These are phyloP conservation scores for Fusarium incarnatum DNA, from an alignment of 2,329 filamentous ascomycete species.

Conservation along the genomic window DNA sequence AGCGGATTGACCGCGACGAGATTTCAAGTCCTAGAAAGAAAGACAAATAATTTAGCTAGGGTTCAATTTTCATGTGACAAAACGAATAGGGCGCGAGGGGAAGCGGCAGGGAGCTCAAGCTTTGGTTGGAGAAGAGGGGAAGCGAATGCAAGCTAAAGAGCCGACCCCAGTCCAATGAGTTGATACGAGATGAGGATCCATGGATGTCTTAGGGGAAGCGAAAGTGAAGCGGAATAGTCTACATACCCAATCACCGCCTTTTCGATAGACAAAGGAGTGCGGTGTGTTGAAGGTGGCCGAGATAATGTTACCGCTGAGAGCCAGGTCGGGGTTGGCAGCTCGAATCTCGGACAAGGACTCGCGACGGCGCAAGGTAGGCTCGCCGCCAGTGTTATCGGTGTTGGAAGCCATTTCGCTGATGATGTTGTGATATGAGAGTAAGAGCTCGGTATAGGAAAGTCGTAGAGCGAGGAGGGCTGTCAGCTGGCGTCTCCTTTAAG, in stretches of 20 bases:
- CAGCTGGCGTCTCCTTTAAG: conserved; percentile 31
- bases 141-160: conserved; percentile 28
- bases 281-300: conserved; percentile 74
- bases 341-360: conserved; percentile 68
- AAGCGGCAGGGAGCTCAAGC: conserved; percentile 28
- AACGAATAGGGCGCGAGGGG: conserved; percentile 20
- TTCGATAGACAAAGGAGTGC: conserved; percentile 68
- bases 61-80: conserved; percentile 32
- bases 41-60: conserved; percentile 23
- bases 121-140: conserved; percentile 40
- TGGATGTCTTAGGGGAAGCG: conserved; percentile 18
- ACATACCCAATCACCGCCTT: conserved; percentile 71
- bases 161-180: conserved; percentile 16
- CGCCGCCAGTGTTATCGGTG: conserved; percentile 14
- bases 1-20: conserved; percentile 87
- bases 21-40: conserved; percentile 72
- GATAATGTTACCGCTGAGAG: conserved; percentile 73
- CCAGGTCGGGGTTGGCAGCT: conserved; percentile 66
- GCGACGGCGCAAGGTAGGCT: conserved; percentile 55
- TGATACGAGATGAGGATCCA: conserved; percentile 25
- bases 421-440: conserved; percentile 6
- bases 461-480: not conserved
- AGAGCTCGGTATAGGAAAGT: not conserved
- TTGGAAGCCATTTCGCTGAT: conserved; percentile 28
- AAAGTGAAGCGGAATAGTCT: conserved; percentile 23